phyloP scores from a whole-genome alignment of 176 grass and related monocot species.

The Aegilops speltoides region DNA sequence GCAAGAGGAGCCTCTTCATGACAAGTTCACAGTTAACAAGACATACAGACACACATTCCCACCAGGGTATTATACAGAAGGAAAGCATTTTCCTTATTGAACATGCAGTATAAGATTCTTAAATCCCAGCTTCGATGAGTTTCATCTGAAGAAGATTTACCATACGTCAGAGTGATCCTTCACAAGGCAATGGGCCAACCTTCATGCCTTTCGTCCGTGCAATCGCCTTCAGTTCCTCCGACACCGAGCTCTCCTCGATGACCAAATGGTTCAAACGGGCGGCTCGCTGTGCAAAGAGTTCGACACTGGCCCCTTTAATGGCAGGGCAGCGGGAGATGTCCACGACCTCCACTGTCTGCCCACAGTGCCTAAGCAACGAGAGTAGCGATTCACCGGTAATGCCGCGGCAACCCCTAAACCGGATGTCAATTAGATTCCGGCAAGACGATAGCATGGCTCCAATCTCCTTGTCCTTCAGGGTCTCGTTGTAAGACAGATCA shows the following conservation, averaged over 20 bases:
- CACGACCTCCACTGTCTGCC: constrained; percentile 54
- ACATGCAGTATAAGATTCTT: background rate
- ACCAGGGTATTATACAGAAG: constrained; percentile 7
- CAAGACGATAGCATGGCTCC: constrained; percentile 85
- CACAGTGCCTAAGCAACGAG: constrained; percentile 65
- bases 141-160: constrained; percentile 32
- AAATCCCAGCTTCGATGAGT: background rate
- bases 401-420: constrained; percentile 66
- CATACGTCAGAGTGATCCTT: constrained; percentile 30
- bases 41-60: background rate
- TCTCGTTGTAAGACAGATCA: constrained; percentile 89
- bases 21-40: constrained; percentile 13
- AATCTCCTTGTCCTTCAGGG: constrained; percentile 67
- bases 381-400: constrained; percentile 42
- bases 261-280: constrained; percentile 50
- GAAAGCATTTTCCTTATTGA: constrained; percentile 22
- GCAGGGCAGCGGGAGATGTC: constrained; percentile 62
- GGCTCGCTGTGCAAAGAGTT: constrained; percentile 49
- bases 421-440: constrained; percentile 65
- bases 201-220: constrained; percentile 49
- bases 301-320: constrained; percentile 41
- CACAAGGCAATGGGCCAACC: constrained; percentile 38
- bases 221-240: constrained; percentile 36
- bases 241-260: constrained; percentile 58
- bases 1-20: constrained; percentile 9